Percentiles rank a stretch among this genome's conserved stretches.
phyloP scores from a whole-genome alignment of 2,329 filamentous ascomycete species.

The Fusarium pilosicola region DNA sequence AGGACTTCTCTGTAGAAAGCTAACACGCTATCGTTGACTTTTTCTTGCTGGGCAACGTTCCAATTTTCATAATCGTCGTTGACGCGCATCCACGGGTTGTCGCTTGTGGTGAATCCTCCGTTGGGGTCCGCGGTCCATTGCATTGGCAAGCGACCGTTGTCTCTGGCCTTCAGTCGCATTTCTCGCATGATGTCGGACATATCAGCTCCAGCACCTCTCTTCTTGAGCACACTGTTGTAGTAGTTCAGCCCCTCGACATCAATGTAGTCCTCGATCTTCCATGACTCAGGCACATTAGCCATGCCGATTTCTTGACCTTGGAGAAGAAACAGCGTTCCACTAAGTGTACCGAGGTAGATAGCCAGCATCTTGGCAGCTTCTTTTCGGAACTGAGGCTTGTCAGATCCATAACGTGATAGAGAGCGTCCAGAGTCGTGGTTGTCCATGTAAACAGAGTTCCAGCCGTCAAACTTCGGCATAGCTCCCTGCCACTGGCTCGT shows the following conservation, averaged over 20 bases:
- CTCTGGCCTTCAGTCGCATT: constrained; percentile 48
- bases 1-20: constrained; percentile 32
- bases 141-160: constrained; percentile 44
- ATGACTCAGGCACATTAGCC: constrained; percentile 56
- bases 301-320: constrained; percentile 65
- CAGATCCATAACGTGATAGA: constrained; percentile 59
- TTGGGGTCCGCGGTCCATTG: constrained; percentile 63
- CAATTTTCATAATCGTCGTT: constrained; percentile 37
- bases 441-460: constrained; percentile 64
- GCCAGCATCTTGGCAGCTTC: constrained; percentile 60
- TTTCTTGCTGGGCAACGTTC: constrained; percentile 34
- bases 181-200: constrained; percentile 54
- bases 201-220: constrained; percentile 36
- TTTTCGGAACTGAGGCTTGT: constrained; percentile 50
- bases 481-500: constrained; percentile 52
- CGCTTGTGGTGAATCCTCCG: constrained; percentile 52
- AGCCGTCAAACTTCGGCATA: constrained; percentile 51
- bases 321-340: constrained; percentile 59
- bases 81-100: constrained; percentile 45
- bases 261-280: constrained; percentile 55
- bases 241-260: constrained; percentile 57
- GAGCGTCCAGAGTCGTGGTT: constrained; percentile 66
- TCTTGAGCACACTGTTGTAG: constrained; percentile 40
- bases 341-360: constrained; percentile 51
- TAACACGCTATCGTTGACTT: constrained; percentile 25